Percentiles rank a stretch among this genome's conserved stretches.
These are phyloP conservation scores for Leptographium procerum DNA, from an alignment of 2,329 filamentous ascomycete genomes.

Conservation along the genomic window DNA sequence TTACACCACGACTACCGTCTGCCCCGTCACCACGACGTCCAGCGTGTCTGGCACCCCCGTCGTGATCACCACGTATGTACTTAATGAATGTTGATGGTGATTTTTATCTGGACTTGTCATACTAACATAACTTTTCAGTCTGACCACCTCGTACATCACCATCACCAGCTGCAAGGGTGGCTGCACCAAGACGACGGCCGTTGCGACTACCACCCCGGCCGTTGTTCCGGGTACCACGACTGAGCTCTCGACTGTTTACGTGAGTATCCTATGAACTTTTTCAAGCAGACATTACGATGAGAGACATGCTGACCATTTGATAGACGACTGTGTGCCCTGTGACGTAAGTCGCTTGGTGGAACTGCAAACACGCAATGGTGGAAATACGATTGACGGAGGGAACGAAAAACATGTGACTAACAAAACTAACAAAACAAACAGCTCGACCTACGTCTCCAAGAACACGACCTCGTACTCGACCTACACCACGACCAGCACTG, in stretches of 20 bases:
- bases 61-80: neutral
- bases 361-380: too few species aligned
- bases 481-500: conserved; percentile 32
- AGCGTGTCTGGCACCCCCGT: neutral
- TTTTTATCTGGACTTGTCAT: too few species aligned
- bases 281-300: neutral
- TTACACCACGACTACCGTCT: conserved; percentile 17
- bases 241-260: conserved; percentile 11
- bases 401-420: too few species aligned
- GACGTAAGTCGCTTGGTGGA: neutral
- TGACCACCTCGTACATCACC: conserved; percentile 33
- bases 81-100: too few species aligned
- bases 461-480: conserved; percentile 20
- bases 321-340: conserved; percentile 7
- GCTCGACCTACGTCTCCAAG: neutral
- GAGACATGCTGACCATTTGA: neutral
- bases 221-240: neutral
- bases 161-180: conserved; percentile 27
- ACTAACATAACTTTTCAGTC: conserved; percentile 4
- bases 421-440: too few species aligned
- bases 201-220: neutral
- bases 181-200: conserved; percentile 14
- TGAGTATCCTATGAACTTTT: neutral
- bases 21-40: conserved; percentile 12
- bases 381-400: too few species aligned